Evolutionary conservation across 805 yeast genomes (phyloP).

Genomic region (Wilhelminamyces savonicus): DNA sequence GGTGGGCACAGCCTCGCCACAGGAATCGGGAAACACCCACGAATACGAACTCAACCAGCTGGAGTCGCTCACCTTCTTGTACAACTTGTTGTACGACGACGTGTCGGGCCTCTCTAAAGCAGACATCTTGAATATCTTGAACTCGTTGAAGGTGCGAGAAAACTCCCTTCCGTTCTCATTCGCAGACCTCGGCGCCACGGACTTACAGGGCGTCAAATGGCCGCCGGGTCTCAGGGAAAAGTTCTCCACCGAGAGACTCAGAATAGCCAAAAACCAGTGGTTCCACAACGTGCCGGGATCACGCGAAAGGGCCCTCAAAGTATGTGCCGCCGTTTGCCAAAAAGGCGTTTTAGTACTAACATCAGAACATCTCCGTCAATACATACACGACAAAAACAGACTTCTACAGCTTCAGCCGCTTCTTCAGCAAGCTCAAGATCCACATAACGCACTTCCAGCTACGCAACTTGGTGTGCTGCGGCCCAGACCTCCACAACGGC

Average conservation of each 20-base stretch:
- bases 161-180: constrained; percentile 22
- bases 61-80: constrained; percentile 34
- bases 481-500: constrained; percentile 24
- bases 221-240: constrained; percentile 24
- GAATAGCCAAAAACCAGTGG: constrained; percentile 32
- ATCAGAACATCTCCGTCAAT: constrained; percentile 14
- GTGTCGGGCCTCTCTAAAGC: constrained; percentile 24
- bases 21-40: constrained; percentile 1
- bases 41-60: constrained; percentile 36
- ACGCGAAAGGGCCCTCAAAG: constrained; percentile 24
- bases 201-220: constrained; percentile 34
- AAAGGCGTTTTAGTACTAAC: constrained; percentile 13
- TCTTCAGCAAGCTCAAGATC: constrained; percentile 40
- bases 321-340: constrained; percentile 14
- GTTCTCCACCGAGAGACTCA: constrained; percentile 24
- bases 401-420: constrained; percentile 32
- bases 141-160: constrained; percentile 31
- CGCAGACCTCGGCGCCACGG: constrained; percentile 6
- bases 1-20: background rate
- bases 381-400: constrained; percentile 20
- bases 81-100: constrained; percentile 33
- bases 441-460: constrained; percentile 53
- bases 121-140: constrained; percentile 30
- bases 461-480: constrained; percentile 42
- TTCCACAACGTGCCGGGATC: constrained; percentile 32